These are phyloP conservation scores for Pythium grandisporangium DNA, from an alignment of 352 stramenopile species.

Conservation along the genomic window DNA sequence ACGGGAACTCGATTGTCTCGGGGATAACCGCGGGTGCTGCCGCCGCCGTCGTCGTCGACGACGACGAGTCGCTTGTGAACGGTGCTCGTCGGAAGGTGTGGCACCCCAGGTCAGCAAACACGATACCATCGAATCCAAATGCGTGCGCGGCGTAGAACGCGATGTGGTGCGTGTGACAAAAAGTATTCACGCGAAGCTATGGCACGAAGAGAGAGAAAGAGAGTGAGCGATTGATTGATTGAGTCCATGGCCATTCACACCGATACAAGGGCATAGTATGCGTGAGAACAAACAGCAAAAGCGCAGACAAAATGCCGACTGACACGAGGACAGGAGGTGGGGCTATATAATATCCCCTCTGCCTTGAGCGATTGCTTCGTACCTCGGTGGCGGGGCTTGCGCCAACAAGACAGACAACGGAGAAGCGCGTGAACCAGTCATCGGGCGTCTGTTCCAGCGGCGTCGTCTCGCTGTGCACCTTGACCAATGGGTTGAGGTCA, in stretches of 20 bases:
- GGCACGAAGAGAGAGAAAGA: no score
- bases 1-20: slow-evolving; percentile 40
- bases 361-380: not conserved
- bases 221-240: no score
- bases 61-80: no score
- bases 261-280: no score
- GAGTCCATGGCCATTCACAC: no score
- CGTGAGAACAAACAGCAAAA: not conserved
- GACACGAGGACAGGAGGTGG: no score
- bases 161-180: slow-evolving; percentile 43
- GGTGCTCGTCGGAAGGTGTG: slow-evolving; percentile 56
- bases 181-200: slow-evolving; percentile 41
- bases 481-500: slow-evolving; percentile 93
- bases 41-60: no score
- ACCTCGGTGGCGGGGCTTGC: slow-evolving; percentile 34
- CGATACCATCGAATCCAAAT: slow-evolving; percentile 71
- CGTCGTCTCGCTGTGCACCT: slow-evolving; percentile 73
- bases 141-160: slow-evolving; percentile 67
- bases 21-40: slow-evolving; percentile 20
- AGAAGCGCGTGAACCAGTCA: slow-evolving; percentile 82
- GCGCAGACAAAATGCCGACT: not conserved
- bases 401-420: slow-evolving; percentile 70
- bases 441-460: slow-evolving; percentile 36
- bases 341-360: no score
- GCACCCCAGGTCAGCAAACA: slow-evolving; percentile 71